Evolutionary conservation across 805 yeast genomes (phyloP), one percentile per base, ranked within the genome.

Genomic region (Lipomyces anomalus): DNA sequence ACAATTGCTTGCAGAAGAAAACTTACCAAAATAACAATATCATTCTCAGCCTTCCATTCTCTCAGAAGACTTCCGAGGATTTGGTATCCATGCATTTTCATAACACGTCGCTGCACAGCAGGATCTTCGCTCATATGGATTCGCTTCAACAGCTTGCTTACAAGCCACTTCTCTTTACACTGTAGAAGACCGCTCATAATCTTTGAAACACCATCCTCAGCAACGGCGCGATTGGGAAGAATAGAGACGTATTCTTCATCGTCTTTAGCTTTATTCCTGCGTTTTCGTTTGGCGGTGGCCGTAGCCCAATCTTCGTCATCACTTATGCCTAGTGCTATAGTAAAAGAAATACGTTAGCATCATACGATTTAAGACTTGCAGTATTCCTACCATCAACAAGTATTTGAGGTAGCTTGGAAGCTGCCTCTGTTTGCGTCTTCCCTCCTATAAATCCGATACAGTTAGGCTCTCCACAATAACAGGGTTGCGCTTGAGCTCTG

Each of bases 401-500:
- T 21, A 79, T 76, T 52, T 85, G 90, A 1, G 97, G 96, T 40
- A 90, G 71, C 46, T 86, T 67, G 33, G 85, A 73, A 1, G 90
- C 90, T 26, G 90, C 84, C 56, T 88, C 95, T 1, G 97, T 88
- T 67, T 92, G 98, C 2, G 95, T 90, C 65, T 88, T 89, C 40
- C 98, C 98, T 54, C 97, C 98, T 70, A 90, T 78, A 55, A 83
- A 82, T 28, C 97, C 95, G 35, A 87, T 74, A 73, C 98, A 90
- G 65, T 87, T 89, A 23, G 83, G 72, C 54, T 88, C 94, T 2
- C 95, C 96, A 68, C 98, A 90, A 65, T 84, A 84, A 67, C 98
- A 90, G 26, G 84, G 83, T 67, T 92, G 97, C 11, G 94, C 87
- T 47, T 80, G 82, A 1, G 97, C 95, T 24, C n/a, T n/a, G n/a